Evolutionary conservation across 2,329 filamentous ascomycete genomes (phyloP), one percentile per base, ranked within the genome.

Genomic region (Paramyrothecium sp.): DNA sequence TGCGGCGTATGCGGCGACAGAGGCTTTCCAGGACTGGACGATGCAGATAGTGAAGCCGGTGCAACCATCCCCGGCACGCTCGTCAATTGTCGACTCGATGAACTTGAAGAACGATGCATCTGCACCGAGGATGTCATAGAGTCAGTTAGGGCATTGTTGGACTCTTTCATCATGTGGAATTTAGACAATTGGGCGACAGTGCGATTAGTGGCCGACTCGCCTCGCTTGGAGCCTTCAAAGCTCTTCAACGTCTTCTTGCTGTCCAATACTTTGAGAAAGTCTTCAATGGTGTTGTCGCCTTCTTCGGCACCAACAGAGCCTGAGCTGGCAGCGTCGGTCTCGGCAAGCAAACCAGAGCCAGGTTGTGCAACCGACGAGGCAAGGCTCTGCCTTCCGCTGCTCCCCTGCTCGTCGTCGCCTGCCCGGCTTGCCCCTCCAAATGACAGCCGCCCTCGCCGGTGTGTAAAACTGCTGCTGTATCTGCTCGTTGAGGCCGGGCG

Each of bases 391-490:
- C 89, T 88, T n/a, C 89, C 90, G 68, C 93, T 97, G 73, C 89
- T 92, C 38, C 79, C 80, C 67, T 90, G 89, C 65, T 92, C 90
- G 60, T 92, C 89, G 54, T 91, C 89, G 1, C 73, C 77, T 2
- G 78, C 79, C 61, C 82, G 88, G 67, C 88, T 91, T 20, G 85
- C 82, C 20, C 89, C 89, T 33, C 90, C 89, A 56, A 89, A 89
- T 0, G 92, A 96, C 22, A 88, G 85, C 49, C 92, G 86, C 26
- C 85, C 89, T 55, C 91, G 86, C 50, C 95, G 86, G 70, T 97
- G 92, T 7, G 89, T 90, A 67, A 99, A 99, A 68, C 93, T 97
- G 73, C 94, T 98, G 72, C 92, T 96, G 70, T 96, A 98, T 51
- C 91, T 87, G 59, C 87, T 88, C n/a, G 90, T 87, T 0, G 89